phyloP scores from a whole-genome alignment of 148 eudicot genomes.

The Spergularia marina region DNA sequence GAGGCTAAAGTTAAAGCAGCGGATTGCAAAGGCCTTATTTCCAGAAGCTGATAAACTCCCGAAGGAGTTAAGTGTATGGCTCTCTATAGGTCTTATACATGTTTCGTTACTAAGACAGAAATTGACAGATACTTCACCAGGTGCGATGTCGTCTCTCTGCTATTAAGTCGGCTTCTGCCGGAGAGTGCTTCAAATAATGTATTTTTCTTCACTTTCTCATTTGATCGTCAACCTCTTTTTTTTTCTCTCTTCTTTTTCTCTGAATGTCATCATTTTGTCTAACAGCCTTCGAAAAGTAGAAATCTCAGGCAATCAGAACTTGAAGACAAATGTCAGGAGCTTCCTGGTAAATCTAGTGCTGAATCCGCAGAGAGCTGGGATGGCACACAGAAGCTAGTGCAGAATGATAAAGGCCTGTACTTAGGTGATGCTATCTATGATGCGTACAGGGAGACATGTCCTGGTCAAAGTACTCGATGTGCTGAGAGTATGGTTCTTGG shows the following conservation, averaged over 20 bases:
- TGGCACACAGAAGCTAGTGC: conserved; percentile 24
- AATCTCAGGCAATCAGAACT: conserved; percentile 23
- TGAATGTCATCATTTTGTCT: conserved; percentile 26
- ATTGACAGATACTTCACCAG: conserved; percentile 38
- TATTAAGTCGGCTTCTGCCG: conserved; percentile 63
- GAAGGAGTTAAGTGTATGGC: conserved; percentile 45
- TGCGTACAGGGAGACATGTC: conserved; percentile 24
- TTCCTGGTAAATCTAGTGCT: conserved; percentile 24
- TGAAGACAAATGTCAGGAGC: conserved; percentile 26
- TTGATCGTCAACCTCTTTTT: conserved; percentile 3
- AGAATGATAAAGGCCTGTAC: conserved; percentile 18
- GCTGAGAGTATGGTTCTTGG: conserved; percentile 23
- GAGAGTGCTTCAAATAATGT: conserved; percentile 41
- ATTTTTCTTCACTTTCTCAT: conserved; percentile 23
- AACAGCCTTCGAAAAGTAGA: conserved; percentile 34
- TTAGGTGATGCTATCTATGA: conserved; percentile 20
- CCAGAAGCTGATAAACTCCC: conserved; percentile 40
- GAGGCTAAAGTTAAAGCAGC: conserved; percentile 52
- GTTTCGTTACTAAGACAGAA: conserved; percentile 10
- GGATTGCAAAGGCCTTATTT: conserved; percentile 44
- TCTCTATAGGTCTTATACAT: background rate
- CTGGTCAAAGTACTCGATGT: conserved; percentile 26
- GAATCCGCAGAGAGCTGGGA: conserved; percentile 25
- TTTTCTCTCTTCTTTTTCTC: conserved; percentile 11
- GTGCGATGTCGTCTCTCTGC: conserved; percentile 61